These are phyloP conservation scores for Mycosphaerelloides madeirae DNA, from an alignment of 2,329 filamentous ascomycete species.

Conservation along the genomic window DNA sequence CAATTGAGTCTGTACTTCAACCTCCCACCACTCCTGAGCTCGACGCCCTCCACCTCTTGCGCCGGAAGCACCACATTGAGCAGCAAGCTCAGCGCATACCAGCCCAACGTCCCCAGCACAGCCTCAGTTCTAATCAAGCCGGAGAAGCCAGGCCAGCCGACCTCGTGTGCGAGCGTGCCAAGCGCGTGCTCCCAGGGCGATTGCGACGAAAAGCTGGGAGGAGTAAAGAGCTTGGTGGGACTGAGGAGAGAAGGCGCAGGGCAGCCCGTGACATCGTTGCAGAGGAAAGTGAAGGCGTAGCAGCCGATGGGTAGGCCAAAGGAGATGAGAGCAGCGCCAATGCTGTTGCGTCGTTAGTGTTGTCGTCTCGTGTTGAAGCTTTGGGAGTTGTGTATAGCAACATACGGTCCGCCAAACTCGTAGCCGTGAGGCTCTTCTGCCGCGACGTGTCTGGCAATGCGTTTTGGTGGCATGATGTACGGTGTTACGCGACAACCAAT, in stretches of 20 bases:
- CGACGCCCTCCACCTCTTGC: conserved; percentile 63
- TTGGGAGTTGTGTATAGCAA: background rate
- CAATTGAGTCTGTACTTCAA: conserved; percentile 73
- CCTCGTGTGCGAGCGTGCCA: conserved; percentile 69
- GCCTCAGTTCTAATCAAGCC: conserved; percentile 68
- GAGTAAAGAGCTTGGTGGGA: conserved; percentile 58
- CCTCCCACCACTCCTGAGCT: conserved; percentile 64
- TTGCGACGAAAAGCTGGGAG: conserved; percentile 25
- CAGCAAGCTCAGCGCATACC: conserved; percentile 71
- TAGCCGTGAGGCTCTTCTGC: conserved; percentile 34
- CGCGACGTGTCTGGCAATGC: background rate
- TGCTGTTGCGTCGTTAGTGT: conserved; percentile 44
- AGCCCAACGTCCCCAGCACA: conserved; percentile 66
- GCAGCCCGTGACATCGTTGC: conserved; percentile 90
- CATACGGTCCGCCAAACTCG: conserved; percentile 48
- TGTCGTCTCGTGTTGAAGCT: background rate
- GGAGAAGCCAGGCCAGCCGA: conserved; percentile 74
- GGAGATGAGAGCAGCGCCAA: conserved; percentile 71
- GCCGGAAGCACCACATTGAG: conserved; percentile 75
- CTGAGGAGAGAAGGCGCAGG: conserved; percentile 75
- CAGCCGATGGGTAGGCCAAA: conserved; percentile 74
- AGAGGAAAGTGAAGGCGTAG: conserved; percentile 76
- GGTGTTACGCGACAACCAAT: background rate
- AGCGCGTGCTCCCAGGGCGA: conserved; percentile 46
- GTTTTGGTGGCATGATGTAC: conserved; percentile 4